A percentile compares a stretch with the other conserved stretches of the same genome.
These are phyloP conservation scores for Atalantia buxifolia DNA, from an alignment of 345 rosid genomes.

Conservation along the genomic window DNA sequence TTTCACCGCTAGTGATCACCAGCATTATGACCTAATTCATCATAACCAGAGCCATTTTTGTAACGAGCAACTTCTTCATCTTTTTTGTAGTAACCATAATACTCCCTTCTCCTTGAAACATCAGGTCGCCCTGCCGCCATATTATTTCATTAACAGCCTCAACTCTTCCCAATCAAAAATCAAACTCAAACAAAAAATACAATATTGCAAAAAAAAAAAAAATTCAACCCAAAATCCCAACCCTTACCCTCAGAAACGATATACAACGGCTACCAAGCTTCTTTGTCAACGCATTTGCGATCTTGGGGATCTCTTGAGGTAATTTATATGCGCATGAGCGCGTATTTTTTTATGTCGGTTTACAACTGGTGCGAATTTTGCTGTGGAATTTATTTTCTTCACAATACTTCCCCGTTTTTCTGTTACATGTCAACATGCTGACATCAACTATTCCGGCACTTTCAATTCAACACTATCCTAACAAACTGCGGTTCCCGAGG, in stretches of 20 bases:
- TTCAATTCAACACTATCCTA: neutral
- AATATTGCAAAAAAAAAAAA: neutral
- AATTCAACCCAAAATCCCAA: slow-evolving; percentile 13
- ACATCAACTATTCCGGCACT: no score
- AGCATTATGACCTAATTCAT: slow-evolving; percentile 4
- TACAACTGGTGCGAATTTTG: no score
- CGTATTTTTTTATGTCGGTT: neutral
- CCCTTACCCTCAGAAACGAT: slow-evolving; percentile 19
- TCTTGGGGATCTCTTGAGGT: neutral
- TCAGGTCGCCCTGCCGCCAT: slow-evolving; percentile 72
- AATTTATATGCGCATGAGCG: neutral
- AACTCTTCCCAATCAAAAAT: slow-evolving; percentile 43
- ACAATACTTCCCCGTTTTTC: neutral
- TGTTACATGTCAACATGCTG: neutral
- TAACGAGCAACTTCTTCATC: slow-evolving; percentile 15
- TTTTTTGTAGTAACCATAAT: slow-evolving; percentile 10
- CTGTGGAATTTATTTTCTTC: neutral
- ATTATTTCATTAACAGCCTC: slow-evolving; percentile 49
- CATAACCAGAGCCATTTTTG: slow-evolving; percentile 24
- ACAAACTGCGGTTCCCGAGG: slow-evolving; percentile 25
- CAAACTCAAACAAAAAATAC: slow-evolving; percentile 11
- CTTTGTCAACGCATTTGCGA: neutral
- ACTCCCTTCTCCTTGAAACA: slow-evolving; percentile 45
- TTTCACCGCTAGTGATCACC: neutral
- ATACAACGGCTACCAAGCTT: neutral